Percentiles rank a stretch among this genome's conserved stretches.
phyloP scores from a whole-genome alignment of 306 rosid species.

The Cicer bijugum region DNA sequence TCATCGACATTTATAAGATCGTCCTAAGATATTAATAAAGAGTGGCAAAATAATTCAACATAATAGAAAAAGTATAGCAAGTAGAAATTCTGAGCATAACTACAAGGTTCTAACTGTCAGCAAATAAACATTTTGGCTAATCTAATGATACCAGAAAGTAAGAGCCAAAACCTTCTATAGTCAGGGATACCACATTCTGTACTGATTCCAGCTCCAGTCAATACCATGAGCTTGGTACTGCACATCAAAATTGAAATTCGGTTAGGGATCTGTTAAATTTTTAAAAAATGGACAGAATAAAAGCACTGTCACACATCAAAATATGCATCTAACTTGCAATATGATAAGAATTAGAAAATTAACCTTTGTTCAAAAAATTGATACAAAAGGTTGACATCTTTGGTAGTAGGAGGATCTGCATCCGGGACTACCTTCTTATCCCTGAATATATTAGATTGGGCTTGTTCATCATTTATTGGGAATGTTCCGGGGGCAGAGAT shows the following conservation, averaged over 20 bases:
- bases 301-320: conserved; percentile 5
- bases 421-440: conserved; percentile 73
- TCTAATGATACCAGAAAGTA: background rate
- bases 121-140: conserved; percentile 26
- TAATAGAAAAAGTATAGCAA: conserved; percentile 14
- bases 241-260: conserved; percentile 41
- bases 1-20: background rate
- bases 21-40: background rate
- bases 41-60: background rate
- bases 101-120: background rate
- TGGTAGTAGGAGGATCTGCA: conserved; percentile 83
- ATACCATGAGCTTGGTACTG: conserved; percentile 72
- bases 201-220: conserved; percentile 95
- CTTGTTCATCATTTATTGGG: conserved; percentile 45
- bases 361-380: conserved; percentile 77
- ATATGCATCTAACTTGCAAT: background rate
- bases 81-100: background rate
- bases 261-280: conserved; percentile 28
- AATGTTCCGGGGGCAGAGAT: conserved; percentile 58
- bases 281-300: conserved; percentile 2
- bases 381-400: conserved; percentile 68
- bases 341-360: conserved; percentile 2
- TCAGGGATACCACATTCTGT: conserved; percentile 98
- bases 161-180: conserved; percentile 74
- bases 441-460: conserved; percentile 47